Percentiles rank a stretch among this genome's conserved stretches.
Conservation (phyloP, 164 flowering plant species). For the Vitis amurensis region DNA sequence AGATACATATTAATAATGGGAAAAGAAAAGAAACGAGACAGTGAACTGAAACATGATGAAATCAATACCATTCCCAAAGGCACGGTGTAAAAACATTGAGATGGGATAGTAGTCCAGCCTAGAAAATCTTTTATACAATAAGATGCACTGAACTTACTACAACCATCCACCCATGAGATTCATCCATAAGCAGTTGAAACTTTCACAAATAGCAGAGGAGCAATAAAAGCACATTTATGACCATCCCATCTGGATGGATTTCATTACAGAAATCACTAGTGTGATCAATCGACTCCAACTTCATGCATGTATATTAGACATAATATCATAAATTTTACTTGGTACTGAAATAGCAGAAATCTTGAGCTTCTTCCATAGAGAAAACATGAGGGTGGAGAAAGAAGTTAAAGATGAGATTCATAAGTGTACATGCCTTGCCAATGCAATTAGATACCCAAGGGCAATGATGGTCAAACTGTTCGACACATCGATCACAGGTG, state of each 20-base stretch:
- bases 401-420: slow-evolving; percentile 1
- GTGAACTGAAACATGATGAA: not conserved
- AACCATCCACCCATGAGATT: not conserved
- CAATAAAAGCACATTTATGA: not conserved
- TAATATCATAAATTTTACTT: too few species aligned
- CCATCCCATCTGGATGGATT: not conserved
- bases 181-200: too few species aligned
- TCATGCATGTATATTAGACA: not conserved
- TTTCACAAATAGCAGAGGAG: not conserved
- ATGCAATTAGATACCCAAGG: slow-evolving; percentile 99
- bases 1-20: not conserved
- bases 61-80: not conserved
- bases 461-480: slow-evolving; percentile 98
- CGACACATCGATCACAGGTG: slow-evolving; percentile 94
- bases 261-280: not conserved
- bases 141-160: not conserved
- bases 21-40: not conserved
- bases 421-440: slow-evolving; percentile 67
- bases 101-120: not conserved
- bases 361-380: too few species aligned
- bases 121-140: not conserved
- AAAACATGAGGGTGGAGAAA: too few species aligned
- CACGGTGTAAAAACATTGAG: not conserved
- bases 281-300: not conserved
- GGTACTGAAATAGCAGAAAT: too few species aligned